Evolutionary conservation across 768 basidiomycete species (phyloP), one percentile per base, ranked within the genome.

Genomic region (Termitomyces heimii): DNA sequence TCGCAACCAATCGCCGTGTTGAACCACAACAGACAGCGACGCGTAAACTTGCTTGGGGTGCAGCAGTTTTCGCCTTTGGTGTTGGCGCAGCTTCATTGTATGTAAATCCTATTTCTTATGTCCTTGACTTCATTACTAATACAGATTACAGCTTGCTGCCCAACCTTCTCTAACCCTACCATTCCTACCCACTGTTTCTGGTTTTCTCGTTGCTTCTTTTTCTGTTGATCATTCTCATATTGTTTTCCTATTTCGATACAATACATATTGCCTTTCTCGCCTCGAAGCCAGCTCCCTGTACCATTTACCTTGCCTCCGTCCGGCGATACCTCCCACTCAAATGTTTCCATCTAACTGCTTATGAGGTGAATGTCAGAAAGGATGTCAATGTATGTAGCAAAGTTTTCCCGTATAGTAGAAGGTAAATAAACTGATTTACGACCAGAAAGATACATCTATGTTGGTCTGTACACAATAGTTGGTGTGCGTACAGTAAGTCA

Each of bases 11-110:
- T 67, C 80, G 79, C 47, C 80, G 92, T 46, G 76, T 85, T 51
- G 71, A 77, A 31, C 68, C 82, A 47, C 67, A 86, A 60, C 80
- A 85, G 62, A 85, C 92, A 12, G 80, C 83, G 65, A 81, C 82
- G 63, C 89, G 88, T 71, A 84, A 85, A 35, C 76, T 87, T 54
- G 89, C 87, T 2, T 94, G 92, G 92, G 92, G 92, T 37, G 76
- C 88, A 20, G 78, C 89, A 37, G 88, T 88, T 20, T 95, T 96
- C 71, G 90, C 89, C 37, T 75, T 92, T 50, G 92, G 92, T 29
- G 74, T 89, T 69, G 82, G 89, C 50, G 92, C 90, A 60, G 80
- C 49, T 42, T 47, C 54, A 39, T 42, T 88, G 90, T 93, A 65
- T 88, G 90, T 93, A 65, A 73, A 88, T 84, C 29, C 53, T 54